Base-by-base conservation (phyloP, 805 yeast species). In the Priceomyces haplophilus region DNA sequence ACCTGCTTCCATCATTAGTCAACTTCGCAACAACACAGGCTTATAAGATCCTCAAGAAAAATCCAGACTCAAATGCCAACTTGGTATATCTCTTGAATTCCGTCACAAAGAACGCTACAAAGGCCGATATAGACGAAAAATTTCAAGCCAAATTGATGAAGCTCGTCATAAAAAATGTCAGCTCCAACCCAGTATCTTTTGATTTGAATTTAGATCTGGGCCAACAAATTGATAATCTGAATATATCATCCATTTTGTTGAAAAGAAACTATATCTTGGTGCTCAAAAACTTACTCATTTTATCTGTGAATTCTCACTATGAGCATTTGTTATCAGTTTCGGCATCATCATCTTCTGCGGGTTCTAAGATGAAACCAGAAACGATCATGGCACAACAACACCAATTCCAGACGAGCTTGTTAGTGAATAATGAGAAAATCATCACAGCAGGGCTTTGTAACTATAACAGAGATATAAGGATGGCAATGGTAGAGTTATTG, bases 311-410 rank as follows among this genome's bases (percentile, higher is more conserved):
- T 12, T 51, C 73, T 5, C 59, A 68, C 50, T 69, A 70, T 47
- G 73, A 69, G 46, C 51, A 52, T 31, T 53, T 70, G 30, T 52
- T 70, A 31, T 63, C 71, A 10, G 41, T 52, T 11, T 67, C 73
- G 2, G 54, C 70, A 1, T 62, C 73, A 1, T 47, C 58, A 5
- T 48, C 67, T 3, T 54, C 67, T 0, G 59, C 69, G 1, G 67
- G 70, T 5, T 59, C 72, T 3, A 70, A 68, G 48, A 44, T 67
- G 61, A 68, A 68, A 38, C 75, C 76, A 0, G 75, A 70, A 42
- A 51, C 65, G 2, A 56, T 70, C 31, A 68, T 69, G 73, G 37
- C 54, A 6, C 70, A 60, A 39, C 75, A 70, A 44, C 61, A 67
- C 44, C 65, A 55, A 42, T 68, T 57, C 47, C 76, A 71, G 51